These are phyloP conservation scores for Neonectria faginata DNA, from an alignment of 2,329 filamentous ascomycete genomes.

Conservation along the genomic window DNA sequence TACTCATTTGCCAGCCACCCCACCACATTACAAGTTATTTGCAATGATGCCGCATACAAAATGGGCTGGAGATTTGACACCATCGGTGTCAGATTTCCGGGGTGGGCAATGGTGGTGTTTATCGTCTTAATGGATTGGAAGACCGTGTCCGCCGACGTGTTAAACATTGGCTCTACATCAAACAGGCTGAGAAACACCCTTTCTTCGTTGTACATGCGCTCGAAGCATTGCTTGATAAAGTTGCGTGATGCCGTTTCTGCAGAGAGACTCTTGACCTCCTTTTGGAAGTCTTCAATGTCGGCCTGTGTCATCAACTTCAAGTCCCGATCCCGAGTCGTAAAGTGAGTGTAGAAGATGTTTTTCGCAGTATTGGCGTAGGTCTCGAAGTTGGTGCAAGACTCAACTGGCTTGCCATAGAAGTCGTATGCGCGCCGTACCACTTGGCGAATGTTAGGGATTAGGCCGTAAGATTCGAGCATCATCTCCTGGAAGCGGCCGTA, in stretches of 20 bases:
- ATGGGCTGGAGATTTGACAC: conserved; percentile 62
- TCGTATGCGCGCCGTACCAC: conserved; percentile 65
- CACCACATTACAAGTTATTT: conserved; percentile 65
- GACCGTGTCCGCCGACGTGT: conserved; percentile 60
- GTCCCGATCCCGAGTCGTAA: conserved; percentile 65
- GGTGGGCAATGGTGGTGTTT: conserved; percentile 64
- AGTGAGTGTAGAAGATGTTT: conserved; percentile 66
- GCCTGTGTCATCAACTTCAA: conserved; percentile 64
- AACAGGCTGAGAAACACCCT: conserved; percentile 67
- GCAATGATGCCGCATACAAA: conserved; percentile 61
- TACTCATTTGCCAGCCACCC: conserved; percentile 71
- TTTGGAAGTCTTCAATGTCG: conserved; percentile 66
- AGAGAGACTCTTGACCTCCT: conserved; percentile 61
- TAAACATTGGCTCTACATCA: conserved; percentile 66
- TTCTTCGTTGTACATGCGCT: conserved; percentile 67
- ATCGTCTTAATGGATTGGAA: conserved; percentile 63
- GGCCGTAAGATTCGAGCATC: conserved; percentile 66
- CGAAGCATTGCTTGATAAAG: conserved; percentile 70
- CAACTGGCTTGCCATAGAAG: conserved; percentile 59
- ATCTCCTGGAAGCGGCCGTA: conserved; percentile 71
- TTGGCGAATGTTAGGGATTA: conserved; percentile 67
- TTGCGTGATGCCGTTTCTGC: conserved; percentile 68
- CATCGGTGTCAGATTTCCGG: conserved; percentile 65
- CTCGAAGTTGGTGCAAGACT: conserved; percentile 58
- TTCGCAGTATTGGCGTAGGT: conserved; percentile 66